Evolutionary conservation across 805 yeast species (phyloP), one percentile per base, ranked within the genome.

Genomic region (Zygosaccharomyces pseudorouxii): DNA sequence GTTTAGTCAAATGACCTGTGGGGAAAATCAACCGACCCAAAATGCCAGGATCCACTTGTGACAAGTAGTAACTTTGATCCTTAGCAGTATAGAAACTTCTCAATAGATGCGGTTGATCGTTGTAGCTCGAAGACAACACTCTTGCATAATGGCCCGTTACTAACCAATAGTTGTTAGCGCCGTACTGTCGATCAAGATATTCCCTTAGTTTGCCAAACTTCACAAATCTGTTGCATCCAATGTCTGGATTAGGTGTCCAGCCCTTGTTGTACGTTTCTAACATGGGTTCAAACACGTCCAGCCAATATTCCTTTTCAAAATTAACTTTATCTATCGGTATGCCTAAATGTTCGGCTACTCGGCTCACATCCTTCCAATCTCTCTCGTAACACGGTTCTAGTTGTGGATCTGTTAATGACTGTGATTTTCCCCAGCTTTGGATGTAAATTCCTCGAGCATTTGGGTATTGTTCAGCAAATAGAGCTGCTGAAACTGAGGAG

Each of bases 301-400:
- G 71, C 99, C 99, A 93, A 67, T 93, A 93, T 47, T 93, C 97
- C 53, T 76, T 78, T 58, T 93, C 98, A 59, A 93, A 86, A 61
- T 82, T 86, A 5, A 89, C 85, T 53, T 92, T 70, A 47, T 81
- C 85, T 54, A 90, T 79, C 0, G 86, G 83, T 11, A 93, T 82
- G 4, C 72, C 71, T 6, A 90, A 57, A 45, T 78, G 77, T 1
- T 71, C 53, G 47, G 89, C 82, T 2, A 86, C 84, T 38, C 65
- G 64, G 57, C 79, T 79, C 1, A 89, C 97, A 50, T 86, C 93
- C 51, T 78, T 79, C 96, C 97, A 89, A 58, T 92, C 98, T 12
- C 77, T 72, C 56, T 93, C 98, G 4, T 86, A 78, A 62, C 98
- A 90, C 3, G 58, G 52, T 19, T 57, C 62, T 48, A 77, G 72